Conservation (phyloP, 176 grass and related monocot species). For the Avena atlantica region DNA sequence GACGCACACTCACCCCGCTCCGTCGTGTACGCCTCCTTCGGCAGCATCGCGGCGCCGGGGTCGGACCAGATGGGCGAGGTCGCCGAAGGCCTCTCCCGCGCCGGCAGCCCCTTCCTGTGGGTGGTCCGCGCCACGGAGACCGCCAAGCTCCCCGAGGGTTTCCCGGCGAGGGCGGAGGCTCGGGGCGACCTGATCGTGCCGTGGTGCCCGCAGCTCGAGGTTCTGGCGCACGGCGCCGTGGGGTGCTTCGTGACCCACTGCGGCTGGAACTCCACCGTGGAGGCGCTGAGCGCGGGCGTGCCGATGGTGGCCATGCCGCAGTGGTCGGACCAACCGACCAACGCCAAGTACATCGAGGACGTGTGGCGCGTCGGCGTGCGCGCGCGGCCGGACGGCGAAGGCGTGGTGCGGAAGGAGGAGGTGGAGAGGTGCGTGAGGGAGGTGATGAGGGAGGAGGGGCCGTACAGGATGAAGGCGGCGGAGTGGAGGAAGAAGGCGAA, state of each 20-base stretch:
- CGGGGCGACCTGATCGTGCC: neutral
- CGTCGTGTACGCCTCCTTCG: conserved; percentile 71
- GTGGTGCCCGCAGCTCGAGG: neutral
- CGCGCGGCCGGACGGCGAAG: neutral
- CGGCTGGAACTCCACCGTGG: conserved; percentile 61
- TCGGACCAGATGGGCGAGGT: conserved; percentile 51
- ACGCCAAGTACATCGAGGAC: conserved; percentile 6
- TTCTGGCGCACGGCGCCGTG: neutral
- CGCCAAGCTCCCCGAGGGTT: conserved; percentile 7
- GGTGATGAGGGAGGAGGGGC: conserved; percentile 41
- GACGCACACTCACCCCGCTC: conserved; percentile 21
- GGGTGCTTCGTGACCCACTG: conserved; percentile 66
- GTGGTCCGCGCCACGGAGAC: conserved; percentile 55
- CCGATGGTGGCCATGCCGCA: neutral
- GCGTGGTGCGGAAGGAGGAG: neutral
- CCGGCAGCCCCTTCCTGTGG: conserved; percentile 64
- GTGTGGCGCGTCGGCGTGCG: neutral
- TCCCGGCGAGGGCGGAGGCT: neutral
- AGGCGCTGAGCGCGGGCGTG: neutral
- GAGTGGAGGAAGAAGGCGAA: conserved; percentile 43
- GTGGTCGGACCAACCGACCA: neutral
- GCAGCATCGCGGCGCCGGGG: conserved; percentile 48
- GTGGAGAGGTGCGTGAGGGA: neutral
- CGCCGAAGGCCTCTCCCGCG: conserved; percentile 41
- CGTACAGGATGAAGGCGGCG: conserved; percentile 34